Conservation (phyloP, 352 stramenopile species). For the Phytophthora hibernalis region DNA sequence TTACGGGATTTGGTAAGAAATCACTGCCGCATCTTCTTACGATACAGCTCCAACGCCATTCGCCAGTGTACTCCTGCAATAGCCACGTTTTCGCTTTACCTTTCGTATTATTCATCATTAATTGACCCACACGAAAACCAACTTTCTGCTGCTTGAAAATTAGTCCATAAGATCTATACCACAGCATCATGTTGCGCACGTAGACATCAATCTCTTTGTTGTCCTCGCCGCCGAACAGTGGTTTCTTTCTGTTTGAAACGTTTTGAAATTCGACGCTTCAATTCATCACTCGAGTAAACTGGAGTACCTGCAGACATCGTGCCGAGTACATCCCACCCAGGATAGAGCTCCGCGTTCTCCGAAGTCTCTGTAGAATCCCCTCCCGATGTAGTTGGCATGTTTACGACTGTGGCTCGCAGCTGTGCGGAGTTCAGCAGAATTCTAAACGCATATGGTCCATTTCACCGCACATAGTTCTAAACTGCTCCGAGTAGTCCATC, state of each 20-base stretch:
- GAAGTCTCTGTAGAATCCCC: too few species aligned
- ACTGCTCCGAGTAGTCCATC: too few species aligned
- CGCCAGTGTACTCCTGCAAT: constrained; percentile 1
- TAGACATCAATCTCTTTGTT: constrained; percentile 11
- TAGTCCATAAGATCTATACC: constrained; percentile 11
- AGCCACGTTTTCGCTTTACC: constrained; percentile 15
- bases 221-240: background rate
- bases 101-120: constrained; percentile 12
- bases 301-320: too few species aligned
- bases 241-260: constrained; percentile 8
- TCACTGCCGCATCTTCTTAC: constrained; percentile 1
- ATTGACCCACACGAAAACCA: background rate
- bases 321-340: too few species aligned
- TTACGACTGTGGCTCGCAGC: too few species aligned
- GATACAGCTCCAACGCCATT: constrained; percentile 10
- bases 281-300: background rate
- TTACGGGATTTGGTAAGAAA: constrained; percentile 13
- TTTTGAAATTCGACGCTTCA: background rate
- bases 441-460: too few species aligned
- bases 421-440: too few species aligned
- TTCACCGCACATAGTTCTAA: too few species aligned
- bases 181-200: constrained; percentile 5
- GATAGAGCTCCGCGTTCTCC: too few species aligned
- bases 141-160: constrained; percentile 8
- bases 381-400: too few species aligned